Evolutionary conservation across 148 eudicot species (phyloP).

Genomic region (Chenopodium quinoa): DNA sequence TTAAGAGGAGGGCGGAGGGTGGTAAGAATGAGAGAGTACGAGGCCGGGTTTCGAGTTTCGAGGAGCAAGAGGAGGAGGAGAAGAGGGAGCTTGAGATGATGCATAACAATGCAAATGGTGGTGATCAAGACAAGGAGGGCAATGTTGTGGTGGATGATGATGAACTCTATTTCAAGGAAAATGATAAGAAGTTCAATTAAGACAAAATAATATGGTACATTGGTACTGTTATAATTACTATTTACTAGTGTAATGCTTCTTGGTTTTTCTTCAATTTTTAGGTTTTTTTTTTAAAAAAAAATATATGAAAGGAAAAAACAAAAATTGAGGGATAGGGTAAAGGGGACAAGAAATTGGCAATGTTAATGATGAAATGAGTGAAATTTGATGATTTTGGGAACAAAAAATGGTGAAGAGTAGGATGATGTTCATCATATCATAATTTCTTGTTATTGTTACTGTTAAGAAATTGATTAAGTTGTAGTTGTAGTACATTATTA

Average conservation of each 20-base stretch:
- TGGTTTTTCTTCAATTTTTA: not conserved
- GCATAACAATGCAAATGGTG: conserved; percentile 11
- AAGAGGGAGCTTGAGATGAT: conserved; percentile 73
- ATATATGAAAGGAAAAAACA: not conserved
- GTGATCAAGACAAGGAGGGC: conserved; percentile 8
- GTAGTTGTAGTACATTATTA: conserved; percentile 7
- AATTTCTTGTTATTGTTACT: not conserved
- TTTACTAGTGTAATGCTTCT: not conserved
- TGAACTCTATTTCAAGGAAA: not conserved
- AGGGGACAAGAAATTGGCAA: conserved; percentile 15
- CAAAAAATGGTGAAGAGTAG: conserved; percentile 2
- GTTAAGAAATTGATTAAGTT: conserved; percentile 7
- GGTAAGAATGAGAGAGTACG: conserved; percentile 1
- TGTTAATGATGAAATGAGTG: conserved; percentile 22
- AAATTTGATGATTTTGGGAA: conserved; percentile 13
- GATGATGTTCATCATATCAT: conserved; percentile 16
- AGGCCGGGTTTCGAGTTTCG: conserved; percentile 9
- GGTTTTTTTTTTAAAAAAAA: not conserved
- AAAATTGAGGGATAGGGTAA: conserved; percentile 16
- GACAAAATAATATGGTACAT: too few species aligned
- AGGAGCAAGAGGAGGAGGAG: conserved; percentile 72
- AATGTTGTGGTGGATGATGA: not conserved
- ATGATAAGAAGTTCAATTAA: conserved; percentile 13
- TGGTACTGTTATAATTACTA: too few species aligned
- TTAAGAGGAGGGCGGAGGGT: conserved; percentile 49